Conservation (phyloP, 176 grass and related monocot species). For the Triticum turgidum region DNA sequence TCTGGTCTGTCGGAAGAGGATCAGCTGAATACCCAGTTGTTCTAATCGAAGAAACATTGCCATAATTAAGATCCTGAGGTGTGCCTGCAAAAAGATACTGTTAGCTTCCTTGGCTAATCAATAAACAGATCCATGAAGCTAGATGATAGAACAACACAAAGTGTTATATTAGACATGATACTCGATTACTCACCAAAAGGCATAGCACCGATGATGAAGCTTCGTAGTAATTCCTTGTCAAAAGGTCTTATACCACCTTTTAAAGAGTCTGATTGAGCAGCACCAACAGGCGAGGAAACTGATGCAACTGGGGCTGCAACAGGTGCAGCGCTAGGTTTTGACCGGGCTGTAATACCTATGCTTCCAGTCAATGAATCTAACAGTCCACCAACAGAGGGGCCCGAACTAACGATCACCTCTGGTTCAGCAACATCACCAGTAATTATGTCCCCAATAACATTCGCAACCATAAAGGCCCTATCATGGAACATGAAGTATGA, state of each 20-base stretch:
- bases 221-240: conserved; percentile 78
- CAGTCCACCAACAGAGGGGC: conserved; percentile 75
- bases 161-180: conserved; percentile 22
- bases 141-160: conserved; percentile 21
- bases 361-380: conserved; percentile 96
- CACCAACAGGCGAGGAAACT: conserved; percentile 54
- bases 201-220: conserved; percentile 83
- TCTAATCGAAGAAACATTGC: conserved; percentile 74
- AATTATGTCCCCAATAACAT: conserved; percentile 85
- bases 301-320: conserved; percentile 57
- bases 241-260: conserved; percentile 67
- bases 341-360: conserved; percentile 74
- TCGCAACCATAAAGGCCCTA: conserved; percentile 92
- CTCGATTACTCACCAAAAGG: conserved; percentile 91
- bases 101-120: conserved; percentile 29
- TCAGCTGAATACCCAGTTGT: conserved; percentile 71
- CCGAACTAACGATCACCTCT: conserved; percentile 67
- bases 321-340: conserved; percentile 67
- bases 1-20: conserved; percentile 63
- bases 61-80: conserved; percentile 78
- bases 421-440: conserved; percentile 69
- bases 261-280: conserved; percentile 51
- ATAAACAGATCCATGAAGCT: conserved; percentile 15
- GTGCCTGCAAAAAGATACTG: conserved; percentile 55
- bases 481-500: conserved; percentile 23